Percentiles rank a stretch among this genome's conserved stretches.
These are phyloP conservation scores for Diaporthe amygdali DNA, from an alignment of 2,329 filamentous ascomycete genomes.

Conservation along the genomic window DNA sequence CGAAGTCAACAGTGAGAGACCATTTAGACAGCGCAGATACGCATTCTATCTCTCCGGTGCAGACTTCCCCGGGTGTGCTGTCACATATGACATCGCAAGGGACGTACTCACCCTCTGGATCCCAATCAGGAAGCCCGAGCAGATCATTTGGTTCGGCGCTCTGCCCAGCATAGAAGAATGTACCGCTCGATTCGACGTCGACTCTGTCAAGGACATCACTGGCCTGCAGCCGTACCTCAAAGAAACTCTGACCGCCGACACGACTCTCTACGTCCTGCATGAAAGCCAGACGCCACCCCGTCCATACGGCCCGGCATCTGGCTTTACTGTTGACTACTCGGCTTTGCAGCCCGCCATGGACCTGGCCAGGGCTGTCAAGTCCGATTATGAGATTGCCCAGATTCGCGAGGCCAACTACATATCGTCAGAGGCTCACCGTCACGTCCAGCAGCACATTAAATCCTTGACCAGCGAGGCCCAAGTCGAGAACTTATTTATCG, in stretches of 20 bases:
- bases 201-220: constrained; percentile 67
- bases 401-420: constrained; percentile 83
- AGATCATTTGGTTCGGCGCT: constrained; percentile 68
- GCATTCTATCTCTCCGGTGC: constrained; percentile 65
- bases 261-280: constrained; percentile 51
- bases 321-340: constrained; percentile 48
- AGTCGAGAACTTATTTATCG: constrained; percentile 78
- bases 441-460: constrained; percentile 69
- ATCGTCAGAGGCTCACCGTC: constrained; percentile 77
- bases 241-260: constrained; percentile 47
- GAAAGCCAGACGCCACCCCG: constrained; percentile 32
- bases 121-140: constrained; percentile 67
- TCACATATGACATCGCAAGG: constrained; percentile 61
- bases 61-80: constrained; percentile 58
- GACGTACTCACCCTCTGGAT: constrained; percentile 77
- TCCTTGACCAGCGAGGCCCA: constrained; percentile 78
- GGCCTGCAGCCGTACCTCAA: constrained; percentile 55
- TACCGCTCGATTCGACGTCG: constrained; percentile 68
- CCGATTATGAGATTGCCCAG: constrained; percentile 82
- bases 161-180: constrained; percentile 67
- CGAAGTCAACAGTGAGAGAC: constrained; percentile 43
- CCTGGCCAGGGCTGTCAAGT: constrained; percentile 80
- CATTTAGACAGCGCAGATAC: constrained; percentile 64
- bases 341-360: constrained; percentile 76
- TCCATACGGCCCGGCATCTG: background rate